phyloP scores from a whole-genome alignment of 495 filamentous ascomycete genomes.

The Thermochaetoides thermophila region DNA sequence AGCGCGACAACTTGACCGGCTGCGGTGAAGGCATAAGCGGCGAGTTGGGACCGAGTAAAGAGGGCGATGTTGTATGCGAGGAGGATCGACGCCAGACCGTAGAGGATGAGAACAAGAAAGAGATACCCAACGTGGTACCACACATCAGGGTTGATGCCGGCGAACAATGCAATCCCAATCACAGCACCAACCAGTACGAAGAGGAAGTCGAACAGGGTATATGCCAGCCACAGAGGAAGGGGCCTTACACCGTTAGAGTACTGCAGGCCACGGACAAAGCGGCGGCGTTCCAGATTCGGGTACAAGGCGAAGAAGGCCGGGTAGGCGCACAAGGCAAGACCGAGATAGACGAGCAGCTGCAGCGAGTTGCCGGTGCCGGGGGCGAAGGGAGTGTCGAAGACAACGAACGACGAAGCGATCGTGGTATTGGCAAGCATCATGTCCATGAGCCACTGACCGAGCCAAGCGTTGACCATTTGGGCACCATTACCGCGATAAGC shows the following conservation, averaged over 20 bases:
- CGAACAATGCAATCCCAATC: constrained; percentile 46
- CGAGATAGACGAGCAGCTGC: constrained; percentile 65
- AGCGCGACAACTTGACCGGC: constrained; percentile 60
- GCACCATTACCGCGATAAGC: constrained; percentile 40
- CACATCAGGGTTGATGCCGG: constrained; percentile 34
- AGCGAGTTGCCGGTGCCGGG: constrained; percentile 53
- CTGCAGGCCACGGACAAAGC: constrained; percentile 66
- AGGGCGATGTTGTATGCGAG: constrained; percentile 62
- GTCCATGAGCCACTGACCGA: constrained; percentile 60
- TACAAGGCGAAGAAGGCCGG: constrained; percentile 81
- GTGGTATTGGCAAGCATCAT: constrained; percentile 46
- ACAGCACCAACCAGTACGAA: constrained; percentile 45
- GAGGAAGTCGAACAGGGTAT: constrained; percentile 62
- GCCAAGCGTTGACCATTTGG: constrained; percentile 35
- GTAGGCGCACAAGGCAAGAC: constrained; percentile 57
- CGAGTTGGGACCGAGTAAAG: constrained; percentile 30
- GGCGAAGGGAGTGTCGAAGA: constrained; percentile 55
- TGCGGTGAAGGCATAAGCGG: constrained; percentile 43
- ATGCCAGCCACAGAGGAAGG: constrained; percentile 63
- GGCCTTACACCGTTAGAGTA: constrained; percentile 72
- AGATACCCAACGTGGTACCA: constrained; percentile 67
- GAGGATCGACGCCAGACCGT: constrained; percentile 56
- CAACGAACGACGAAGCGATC: constrained; percentile 50
- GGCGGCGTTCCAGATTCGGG: constrained; percentile 61
- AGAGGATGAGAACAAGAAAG: constrained; percentile 60